Percentiles rank a stretch among this genome's conserved stretches.
These are phyloP conservation scores for Alternaria gansuensis DNA, from an alignment of 2,329 filamentous ascomycete species.

Conservation along the genomic window DNA sequence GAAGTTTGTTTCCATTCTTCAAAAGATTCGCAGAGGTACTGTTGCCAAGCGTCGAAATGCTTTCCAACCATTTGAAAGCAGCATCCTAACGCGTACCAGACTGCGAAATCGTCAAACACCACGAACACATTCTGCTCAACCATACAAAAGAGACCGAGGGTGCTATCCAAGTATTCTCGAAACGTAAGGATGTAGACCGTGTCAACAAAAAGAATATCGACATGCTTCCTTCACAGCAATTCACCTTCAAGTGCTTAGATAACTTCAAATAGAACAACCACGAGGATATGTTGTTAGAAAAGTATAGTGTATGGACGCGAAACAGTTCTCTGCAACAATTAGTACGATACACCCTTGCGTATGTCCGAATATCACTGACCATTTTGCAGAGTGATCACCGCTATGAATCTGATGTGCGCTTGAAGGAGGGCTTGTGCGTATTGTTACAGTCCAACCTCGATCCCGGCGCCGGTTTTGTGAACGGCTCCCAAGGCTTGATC, in stretches of 20 bases:
- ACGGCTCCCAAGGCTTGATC: slow-evolving; percentile 49
- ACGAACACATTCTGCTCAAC: slow-evolving; percentile 58
- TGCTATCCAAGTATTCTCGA: slow-evolving; percentile 59
- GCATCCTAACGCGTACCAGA: slow-evolving; percentile 19
- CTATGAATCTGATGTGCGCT: slow-evolving; percentile 55
- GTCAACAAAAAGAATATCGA: slow-evolving; percentile 49
- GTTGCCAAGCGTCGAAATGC: background rate
- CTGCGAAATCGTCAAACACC: slow-evolving; percentile 45
- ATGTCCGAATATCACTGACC: background rate
- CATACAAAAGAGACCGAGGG: slow-evolving; percentile 55
- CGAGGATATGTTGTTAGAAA: slow-evolving; percentile 28
- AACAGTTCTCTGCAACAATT: slow-evolving; percentile 33
- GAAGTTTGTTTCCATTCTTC: slow-evolving; percentile 64
- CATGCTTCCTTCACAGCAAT: slow-evolving; percentile 37
- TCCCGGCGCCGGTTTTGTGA: slow-evolving; percentile 42
- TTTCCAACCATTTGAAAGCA: too few species aligned
- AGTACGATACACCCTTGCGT: slow-evolving; percentile 6
- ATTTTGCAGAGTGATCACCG: slow-evolving; percentile 55
- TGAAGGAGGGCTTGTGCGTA: slow-evolving; percentile 64
- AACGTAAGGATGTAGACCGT: slow-evolving; percentile 46
- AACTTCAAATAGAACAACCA: slow-evolving; percentile 53
- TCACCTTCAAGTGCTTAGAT: slow-evolving; percentile 52
- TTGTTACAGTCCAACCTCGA: slow-evolving; percentile 63
- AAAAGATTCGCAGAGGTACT: slow-evolving; percentile 63
- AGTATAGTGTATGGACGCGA: slow-evolving; percentile 16